Conservation (phyloP, 2,329 filamentous ascomycete genomes). For the Hymenotorrendiella dingleyae region DNA sequence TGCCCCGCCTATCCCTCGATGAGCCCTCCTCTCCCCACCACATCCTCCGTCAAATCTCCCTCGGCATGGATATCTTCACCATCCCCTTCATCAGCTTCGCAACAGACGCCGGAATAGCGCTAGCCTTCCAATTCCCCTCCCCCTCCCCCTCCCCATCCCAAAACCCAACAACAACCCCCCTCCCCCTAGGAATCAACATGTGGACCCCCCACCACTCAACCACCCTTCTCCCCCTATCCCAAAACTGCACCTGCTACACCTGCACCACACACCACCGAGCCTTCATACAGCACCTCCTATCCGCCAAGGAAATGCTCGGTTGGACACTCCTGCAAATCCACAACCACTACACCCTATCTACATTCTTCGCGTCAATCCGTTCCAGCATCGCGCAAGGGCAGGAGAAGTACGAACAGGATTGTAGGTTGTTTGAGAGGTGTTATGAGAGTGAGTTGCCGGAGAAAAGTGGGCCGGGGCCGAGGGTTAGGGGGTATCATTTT, state of each 20-base stretch:
- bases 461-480: conserved; percentile 71
- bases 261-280: conserved; percentile 81
- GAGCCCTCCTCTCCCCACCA: conserved; percentile 66
- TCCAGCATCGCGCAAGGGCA: conserved; percentile 48
- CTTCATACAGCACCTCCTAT: conserved; percentile 80
- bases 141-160: conserved; percentile 17
- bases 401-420: conserved; percentile 51
- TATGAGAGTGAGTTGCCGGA: conserved; percentile 70
- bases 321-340: conserved; percentile 92
- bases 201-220: conserved; percentile 59
- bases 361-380: conserved; percentile 70
- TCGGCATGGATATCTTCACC: conserved; percentile 76
- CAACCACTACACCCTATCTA: conserved; percentile 68
- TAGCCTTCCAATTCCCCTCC: conserved; percentile 70
- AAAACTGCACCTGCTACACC: conserved; percentile 71
- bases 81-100: conserved; percentile 67
- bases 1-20: conserved; percentile 73
- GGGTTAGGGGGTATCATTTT: conserved; percentile 76
- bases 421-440: conserved; percentile 36
- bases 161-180: conserved; percentile 16
- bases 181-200: conserved; percentile 70
- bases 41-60: conserved; percentile 66
- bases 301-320: conserved; percentile 91
- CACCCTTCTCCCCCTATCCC: conserved; percentile 55
- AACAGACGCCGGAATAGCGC: conserved; percentile 80